Evolutionary conservation across 768 basidiomycete genomes (phyloP).

Genomic region (Fomitopsis serialis): DNA sequence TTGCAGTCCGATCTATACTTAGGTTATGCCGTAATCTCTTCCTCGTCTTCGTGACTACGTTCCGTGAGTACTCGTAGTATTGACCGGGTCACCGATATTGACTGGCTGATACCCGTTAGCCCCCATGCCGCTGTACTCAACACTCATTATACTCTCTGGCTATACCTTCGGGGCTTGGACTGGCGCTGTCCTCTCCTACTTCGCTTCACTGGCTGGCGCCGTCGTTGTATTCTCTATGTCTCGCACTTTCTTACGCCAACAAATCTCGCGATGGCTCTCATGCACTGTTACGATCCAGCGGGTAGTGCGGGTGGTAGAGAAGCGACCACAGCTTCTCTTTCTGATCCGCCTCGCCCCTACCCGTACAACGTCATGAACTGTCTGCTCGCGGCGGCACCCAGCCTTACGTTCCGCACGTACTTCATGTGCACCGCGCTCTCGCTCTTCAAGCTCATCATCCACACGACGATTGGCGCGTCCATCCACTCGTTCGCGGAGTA

Average conservation of each 20-base stretch:
- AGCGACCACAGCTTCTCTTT: slow-evolving; percentile 82
- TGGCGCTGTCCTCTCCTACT: slow-evolving; percentile 84
- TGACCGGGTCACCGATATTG: neutral
- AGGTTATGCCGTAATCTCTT: slow-evolving; percentile 72
- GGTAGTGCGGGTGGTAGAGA: slow-evolving; percentile 83
- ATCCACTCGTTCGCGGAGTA: slow-evolving; percentile 80
- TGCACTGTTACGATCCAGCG: slow-evolving; percentile 69
- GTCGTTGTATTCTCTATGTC: slow-evolving; percentile 79
- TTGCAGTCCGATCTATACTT: slow-evolving; percentile 64
- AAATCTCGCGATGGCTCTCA: slow-evolving; percentile 68
- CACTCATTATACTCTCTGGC: slow-evolving; percentile 86
- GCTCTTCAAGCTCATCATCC: slow-evolving; percentile 85
- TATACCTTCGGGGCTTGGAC: slow-evolving; percentile 85
- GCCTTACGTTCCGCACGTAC: slow-evolving; percentile 76
- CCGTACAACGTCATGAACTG: slow-evolving; percentile 96
- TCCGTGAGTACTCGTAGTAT: slow-evolving; percentile 51
- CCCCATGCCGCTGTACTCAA: slow-evolving; percentile 88
- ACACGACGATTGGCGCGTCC: slow-evolving; percentile 82
- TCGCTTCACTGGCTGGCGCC: slow-evolving; percentile 80
- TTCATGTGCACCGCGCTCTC: slow-evolving; percentile 75
- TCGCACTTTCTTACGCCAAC: slow-evolving; percentile 62
- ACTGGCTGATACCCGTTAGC: slow-evolving; percentile 39
- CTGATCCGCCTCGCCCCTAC: slow-evolving; percentile 87
- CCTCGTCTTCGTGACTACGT: slow-evolving; percentile 82
- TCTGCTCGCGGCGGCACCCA: slow-evolving; percentile 82